Conservation (phyloP, 352 stramenopile genomes). For the Phytophthora sp. region DNA sequence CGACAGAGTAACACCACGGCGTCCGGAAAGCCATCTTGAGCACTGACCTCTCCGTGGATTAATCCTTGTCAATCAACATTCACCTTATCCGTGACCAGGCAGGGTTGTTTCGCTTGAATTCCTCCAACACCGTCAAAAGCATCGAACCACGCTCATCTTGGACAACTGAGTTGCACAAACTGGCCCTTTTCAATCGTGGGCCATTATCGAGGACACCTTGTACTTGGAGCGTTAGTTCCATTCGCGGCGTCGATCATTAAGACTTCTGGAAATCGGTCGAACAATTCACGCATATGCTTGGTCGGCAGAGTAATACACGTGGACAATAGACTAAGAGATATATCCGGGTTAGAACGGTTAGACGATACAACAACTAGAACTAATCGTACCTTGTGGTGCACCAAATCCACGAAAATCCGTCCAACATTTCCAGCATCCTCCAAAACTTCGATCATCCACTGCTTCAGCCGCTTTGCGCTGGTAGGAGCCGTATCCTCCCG, state of each 20-base stretch:
- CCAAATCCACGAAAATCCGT: no score
- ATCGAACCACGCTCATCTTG: background rate
- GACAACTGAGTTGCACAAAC: slow-evolving; percentile 9
- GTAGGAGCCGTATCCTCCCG: no score
- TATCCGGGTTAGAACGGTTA: no score
- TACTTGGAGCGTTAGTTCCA: background rate
- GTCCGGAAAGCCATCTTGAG: slow-evolving; percentile 18
- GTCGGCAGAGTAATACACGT: no score
- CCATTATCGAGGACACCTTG: slow-evolving; percentile 1
- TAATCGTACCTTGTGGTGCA: no score
- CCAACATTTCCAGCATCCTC: no score
- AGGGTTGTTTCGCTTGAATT: slow-evolving; percentile 15
- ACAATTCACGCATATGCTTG: no score
- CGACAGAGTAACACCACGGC: slow-evolving; percentile 32
- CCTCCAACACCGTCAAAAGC: background rate
- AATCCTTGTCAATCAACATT: slow-evolving; percentile 35
- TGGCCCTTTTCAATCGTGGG: slow-evolving; percentile 8
- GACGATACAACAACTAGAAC: no score
- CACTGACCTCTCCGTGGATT: slow-evolving; percentile 38
- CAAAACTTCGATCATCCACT: no score
- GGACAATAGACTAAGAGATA: no score
- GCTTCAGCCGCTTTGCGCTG: no score
- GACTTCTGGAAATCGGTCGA: no score
- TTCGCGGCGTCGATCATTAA: background rate
- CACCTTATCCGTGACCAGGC: slow-evolving; percentile 17